Percentiles rank a stretch among this genome's conserved stretches.
These are phyloP conservation scores for Lippia alba DNA, from an alignment of 305 asterid genomes.

Conservation along the genomic window DNA sequence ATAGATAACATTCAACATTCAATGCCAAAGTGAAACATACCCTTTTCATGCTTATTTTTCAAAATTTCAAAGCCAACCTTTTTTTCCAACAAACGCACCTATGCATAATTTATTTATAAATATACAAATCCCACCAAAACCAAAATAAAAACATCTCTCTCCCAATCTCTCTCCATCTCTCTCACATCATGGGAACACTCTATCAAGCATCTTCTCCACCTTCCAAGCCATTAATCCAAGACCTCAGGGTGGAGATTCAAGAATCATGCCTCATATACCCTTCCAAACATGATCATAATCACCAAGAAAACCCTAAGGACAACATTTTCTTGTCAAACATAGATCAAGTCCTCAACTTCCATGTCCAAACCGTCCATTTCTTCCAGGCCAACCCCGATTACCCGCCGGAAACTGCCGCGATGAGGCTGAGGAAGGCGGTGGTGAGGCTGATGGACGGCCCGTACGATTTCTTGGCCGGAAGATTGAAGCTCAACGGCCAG, in stretches of 20 bases:
- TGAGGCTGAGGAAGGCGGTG: conserved; percentile 54
- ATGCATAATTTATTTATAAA: conserved; percentile 7
- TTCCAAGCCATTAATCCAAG: conserved; percentile 40
- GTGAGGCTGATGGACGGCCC: conserved; percentile 45
- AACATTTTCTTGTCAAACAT: conserved; percentile 62
- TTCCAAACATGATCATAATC: not conserved
- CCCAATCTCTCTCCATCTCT: not conserved
- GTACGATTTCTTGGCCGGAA: conserved; percentile 74
- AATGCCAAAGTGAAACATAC: not conserved
- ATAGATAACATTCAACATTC: not conserved
- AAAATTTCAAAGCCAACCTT: not conserved
- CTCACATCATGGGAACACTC: conserved; percentile 40
- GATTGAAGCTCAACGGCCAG: conserved; percentile 49
- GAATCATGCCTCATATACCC: conserved; percentile 46
- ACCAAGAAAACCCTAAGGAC: conserved; percentile 12
- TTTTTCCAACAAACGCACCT: not conserved
- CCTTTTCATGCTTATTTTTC: not conserved
- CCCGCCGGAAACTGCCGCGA: conserved; percentile 50
- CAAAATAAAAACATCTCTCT: not conserved
- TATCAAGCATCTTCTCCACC: conserved; percentile 1
- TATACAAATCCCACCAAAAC: not conserved
- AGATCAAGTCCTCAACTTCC: conserved; percentile 77
- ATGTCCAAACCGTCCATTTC: conserved; percentile 82
- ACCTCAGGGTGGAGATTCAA: conserved; percentile 49
- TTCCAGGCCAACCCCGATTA: conserved; percentile 59